Conservation (phyloP, 2,329 filamentous ascomycete genomes). For the Colletotrichum siamense region DNA sequence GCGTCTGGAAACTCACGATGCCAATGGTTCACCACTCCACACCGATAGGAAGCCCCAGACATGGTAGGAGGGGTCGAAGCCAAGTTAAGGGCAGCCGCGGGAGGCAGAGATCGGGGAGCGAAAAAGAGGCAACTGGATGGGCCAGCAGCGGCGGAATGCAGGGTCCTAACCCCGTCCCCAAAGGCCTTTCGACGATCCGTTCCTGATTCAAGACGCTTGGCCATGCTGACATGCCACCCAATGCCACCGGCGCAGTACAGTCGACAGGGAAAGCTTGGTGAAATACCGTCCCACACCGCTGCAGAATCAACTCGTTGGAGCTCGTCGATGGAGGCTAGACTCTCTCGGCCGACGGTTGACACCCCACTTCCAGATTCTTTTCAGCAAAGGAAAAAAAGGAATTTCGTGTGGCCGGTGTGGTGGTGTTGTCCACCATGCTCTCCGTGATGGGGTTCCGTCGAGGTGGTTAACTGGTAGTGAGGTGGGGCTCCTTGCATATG, state of each 20-base stretch:
- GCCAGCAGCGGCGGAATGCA: conserved; percentile 3
- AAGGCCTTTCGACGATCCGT: conserved; percentile 8
- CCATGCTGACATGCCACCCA: neutral
- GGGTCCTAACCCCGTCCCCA: conserved; percentile 1
- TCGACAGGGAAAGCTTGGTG: conserved; percentile 6
- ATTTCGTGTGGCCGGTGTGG: conserved; percentile 2
- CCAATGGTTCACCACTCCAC: neutral
- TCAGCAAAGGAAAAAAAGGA: neutral
- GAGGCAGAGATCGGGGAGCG: neutral
- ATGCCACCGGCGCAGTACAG: neutral
- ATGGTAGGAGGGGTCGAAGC: neutral
- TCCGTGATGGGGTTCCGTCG: conserved; percentile 3
- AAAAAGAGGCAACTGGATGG: neutral
- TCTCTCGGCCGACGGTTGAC: conserved; percentile 3
- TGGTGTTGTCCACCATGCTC: neutral
- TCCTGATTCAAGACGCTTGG: conserved; percentile 11
- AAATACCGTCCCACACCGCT: conserved; percentile 13
- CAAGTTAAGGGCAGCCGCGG: neutral
- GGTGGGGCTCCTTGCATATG: conserved; percentile 11
- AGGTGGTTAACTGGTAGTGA: conserved; percentile 16
- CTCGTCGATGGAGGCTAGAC: conserved; percentile 16
- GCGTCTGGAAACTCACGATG: neutral
- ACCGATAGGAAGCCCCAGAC: neutral
- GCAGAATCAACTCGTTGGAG: conserved; percentile 6
- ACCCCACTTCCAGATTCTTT: neutral